Conservation (phyloP, 1,284 basidiomycete species). For the Megacollybia platyphylla region DNA sequence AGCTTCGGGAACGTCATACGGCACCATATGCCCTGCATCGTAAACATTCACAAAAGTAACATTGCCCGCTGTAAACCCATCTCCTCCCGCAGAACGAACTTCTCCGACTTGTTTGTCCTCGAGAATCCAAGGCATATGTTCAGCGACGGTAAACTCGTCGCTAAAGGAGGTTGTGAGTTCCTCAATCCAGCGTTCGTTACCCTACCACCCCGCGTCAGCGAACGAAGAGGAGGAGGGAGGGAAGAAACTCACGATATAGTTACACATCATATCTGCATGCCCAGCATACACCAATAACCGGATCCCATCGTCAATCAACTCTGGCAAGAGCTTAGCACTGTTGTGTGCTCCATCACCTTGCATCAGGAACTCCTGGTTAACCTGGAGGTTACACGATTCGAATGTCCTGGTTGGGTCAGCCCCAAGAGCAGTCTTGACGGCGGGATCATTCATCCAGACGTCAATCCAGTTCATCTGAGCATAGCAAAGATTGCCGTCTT, state of each 20-base stretch:
- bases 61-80: conserved; percentile 53
- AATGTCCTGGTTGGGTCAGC: conserved; percentile 51
- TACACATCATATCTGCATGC: conserved; percentile 79
- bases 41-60: conserved; percentile 63
- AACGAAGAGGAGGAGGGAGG: conserved; percentile 1
- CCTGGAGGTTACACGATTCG: conserved; percentile 52
- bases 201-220: conserved; percentile 22
- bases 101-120: conserved; percentile 33
- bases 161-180: conserved; percentile 49
- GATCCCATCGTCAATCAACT: conserved; percentile 65
- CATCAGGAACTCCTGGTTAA: conserved; percentile 58
- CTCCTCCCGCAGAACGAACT: conserved; percentile 51
- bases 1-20: conserved; percentile 72
- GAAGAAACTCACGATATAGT: conserved; percentile 41
- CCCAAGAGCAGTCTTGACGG: conserved; percentile 66
- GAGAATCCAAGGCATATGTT: conserved; percentile 43
- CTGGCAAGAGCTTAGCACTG: conserved; percentile 59
- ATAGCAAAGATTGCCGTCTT: conserved; percentile 66
- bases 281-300: conserved; percentile 77
- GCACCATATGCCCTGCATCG: conserved; percentile 81
- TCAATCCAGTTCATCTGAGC: conserved; percentile 72
- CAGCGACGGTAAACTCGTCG: conserved; percentile 43
- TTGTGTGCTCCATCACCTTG: conserved; percentile 77
- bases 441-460: conserved; percentile 61
- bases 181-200: conserved; percentile 63